Evolutionary conservation across 2,329 filamentous ascomycete species (phyloP).

Genomic region (Dothistroma pini): DNA sequence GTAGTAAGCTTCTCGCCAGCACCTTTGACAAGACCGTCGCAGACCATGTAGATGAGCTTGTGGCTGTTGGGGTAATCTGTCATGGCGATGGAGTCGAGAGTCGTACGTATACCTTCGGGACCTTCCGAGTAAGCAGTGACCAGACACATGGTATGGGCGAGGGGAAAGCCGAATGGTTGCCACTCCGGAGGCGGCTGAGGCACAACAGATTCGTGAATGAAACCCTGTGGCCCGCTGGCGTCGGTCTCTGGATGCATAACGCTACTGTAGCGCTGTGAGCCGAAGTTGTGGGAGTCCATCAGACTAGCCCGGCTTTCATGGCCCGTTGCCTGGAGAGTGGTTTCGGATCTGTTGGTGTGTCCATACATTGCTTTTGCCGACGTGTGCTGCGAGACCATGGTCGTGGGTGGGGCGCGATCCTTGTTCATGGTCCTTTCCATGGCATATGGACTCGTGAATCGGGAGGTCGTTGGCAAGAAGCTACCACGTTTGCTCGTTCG

Average conservation of each 20-base stretch:
- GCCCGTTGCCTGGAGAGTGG: slow-evolving; percentile 45
- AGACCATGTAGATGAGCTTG: slow-evolving; percentile 93
- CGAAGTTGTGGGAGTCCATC: slow-evolving; percentile 38
- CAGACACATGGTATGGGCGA: slow-evolving; percentile 89
- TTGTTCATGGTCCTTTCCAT: slow-evolving; percentile 58
- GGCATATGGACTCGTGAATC: slow-evolving; percentile 88
- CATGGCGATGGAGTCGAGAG: slow-evolving; percentile 90
- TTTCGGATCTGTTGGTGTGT: slow-evolving; percentile 54
- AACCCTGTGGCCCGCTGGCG: slow-evolving; percentile 82
- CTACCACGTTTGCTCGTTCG: slow-evolving; percentile 76
- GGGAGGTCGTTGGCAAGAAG: slow-evolving; percentile 89
- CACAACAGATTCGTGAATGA: slow-evolving; percentile 93
- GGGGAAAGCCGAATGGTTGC: slow-evolving; percentile 93
- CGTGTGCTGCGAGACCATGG: slow-evolving; percentile 88
- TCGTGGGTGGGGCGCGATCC: slow-evolving; percentile 65
- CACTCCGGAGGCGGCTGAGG: slow-evolving; percentile 95
- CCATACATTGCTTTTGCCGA: slow-evolving; percentile 72
- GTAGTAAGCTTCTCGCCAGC: slow-evolving; percentile 83
- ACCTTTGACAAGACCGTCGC: slow-evolving; percentile 96
- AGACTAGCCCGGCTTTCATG: slow-evolving; percentile 38
- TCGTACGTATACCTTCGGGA: slow-evolving; percentile 85
- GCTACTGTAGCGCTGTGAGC: slow-evolving; percentile 49
- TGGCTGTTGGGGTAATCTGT: slow-evolving; percentile 99
- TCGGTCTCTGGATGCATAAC: slow-evolving; percentile 56
- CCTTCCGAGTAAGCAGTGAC: slow-evolving; percentile 98